Evolutionary conservation across 2,329 filamentous ascomycete species (phyloP).

Genomic region (Aspergillus ochraceus): DNA sequence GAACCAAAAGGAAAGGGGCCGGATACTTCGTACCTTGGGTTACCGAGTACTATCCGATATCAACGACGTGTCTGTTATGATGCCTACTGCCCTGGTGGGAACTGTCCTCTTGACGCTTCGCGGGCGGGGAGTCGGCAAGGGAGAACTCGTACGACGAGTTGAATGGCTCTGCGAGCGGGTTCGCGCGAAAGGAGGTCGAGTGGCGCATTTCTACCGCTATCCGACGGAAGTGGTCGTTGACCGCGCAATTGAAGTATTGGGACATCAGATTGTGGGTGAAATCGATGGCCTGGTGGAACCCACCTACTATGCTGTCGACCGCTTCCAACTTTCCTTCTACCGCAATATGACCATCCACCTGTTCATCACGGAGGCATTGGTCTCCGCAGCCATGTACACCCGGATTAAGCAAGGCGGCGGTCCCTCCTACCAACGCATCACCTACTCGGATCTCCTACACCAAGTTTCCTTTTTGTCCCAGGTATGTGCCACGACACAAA

Average conservation of each 20-base stretch:
- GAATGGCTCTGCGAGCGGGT: constrained; percentile 87
- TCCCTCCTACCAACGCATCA: constrained; percentile 74
- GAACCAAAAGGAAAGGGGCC: constrained; percentile 60
- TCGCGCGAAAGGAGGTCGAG: constrained; percentile 80
- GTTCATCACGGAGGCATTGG: constrained; percentile 89
- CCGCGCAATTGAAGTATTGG: constrained; percentile 85
- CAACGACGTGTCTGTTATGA: constrained; percentile 93
- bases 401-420: constrained; percentile 89
- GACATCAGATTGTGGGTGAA: constrained; percentile 80
- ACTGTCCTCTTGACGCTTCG: constrained; percentile 89
- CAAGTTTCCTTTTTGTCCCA: constrained; percentile 88
- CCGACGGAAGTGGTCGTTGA: constrained; percentile 81
- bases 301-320: constrained; percentile 91
- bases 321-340: constrained; percentile 97
- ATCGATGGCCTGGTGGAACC: constrained; percentile 80
- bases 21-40: constrained; percentile 79
- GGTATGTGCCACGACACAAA: constrained; percentile 27
- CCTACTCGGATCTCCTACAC: constrained; percentile 68
- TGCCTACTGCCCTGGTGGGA: constrained; percentile 95
- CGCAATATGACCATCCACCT: constrained; percentile 99
- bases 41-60: constrained; percentile 94
- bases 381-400: constrained; percentile 87
- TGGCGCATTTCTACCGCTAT: constrained; percentile 85
- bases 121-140: constrained; percentile 85
- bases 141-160: constrained; percentile 80